Evolutionary conservation across 441 rosid species (phyloP).

Genomic region (Adansonia rubrostipa): DNA sequence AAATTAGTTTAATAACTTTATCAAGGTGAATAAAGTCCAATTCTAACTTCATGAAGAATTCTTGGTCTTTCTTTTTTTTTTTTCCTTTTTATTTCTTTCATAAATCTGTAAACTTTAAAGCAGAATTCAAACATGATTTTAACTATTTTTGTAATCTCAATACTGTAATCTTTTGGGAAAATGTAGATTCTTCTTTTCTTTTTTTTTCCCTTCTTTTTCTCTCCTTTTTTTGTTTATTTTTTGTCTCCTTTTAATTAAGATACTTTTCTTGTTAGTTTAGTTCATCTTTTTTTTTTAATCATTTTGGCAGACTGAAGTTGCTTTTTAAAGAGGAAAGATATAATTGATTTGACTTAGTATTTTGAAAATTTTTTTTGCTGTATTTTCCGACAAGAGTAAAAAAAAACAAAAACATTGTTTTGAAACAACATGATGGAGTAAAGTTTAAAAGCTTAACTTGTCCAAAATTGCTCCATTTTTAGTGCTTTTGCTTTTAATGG

Average conservation of each 20-base stretch:
- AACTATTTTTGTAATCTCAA: background rate
- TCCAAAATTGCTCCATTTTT: background rate
- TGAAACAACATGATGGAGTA: background rate
- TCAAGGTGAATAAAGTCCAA: background rate
- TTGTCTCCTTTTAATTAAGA: constrained; percentile 18
- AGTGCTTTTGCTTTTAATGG: background rate
- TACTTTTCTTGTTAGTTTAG: constrained; percentile 21
- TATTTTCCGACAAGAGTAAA: constrained; percentile 12
- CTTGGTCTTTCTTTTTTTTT: background rate
- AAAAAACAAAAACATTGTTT: background rate
- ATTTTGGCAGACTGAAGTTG: constrained; percentile 8
- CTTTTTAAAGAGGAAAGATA: background rate
- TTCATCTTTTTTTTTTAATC: constrained; percentile 1
- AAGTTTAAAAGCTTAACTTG: background rate
- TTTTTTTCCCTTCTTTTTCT: background rate
- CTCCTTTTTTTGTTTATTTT: background rate
- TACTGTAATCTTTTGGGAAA: background rate
- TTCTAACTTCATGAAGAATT: background rate
- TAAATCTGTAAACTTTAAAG: background rate
- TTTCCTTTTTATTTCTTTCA: background rate
- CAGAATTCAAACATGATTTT: background rate
- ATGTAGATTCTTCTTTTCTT: background rate
- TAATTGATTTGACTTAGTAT: background rate
- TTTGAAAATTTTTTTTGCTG: background rate
- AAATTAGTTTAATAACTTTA: no score